phyloP scores from a whole-genome alignment of 495 filamentous ascomycete genomes.

The Staphylotrichum longicolle region DNA sequence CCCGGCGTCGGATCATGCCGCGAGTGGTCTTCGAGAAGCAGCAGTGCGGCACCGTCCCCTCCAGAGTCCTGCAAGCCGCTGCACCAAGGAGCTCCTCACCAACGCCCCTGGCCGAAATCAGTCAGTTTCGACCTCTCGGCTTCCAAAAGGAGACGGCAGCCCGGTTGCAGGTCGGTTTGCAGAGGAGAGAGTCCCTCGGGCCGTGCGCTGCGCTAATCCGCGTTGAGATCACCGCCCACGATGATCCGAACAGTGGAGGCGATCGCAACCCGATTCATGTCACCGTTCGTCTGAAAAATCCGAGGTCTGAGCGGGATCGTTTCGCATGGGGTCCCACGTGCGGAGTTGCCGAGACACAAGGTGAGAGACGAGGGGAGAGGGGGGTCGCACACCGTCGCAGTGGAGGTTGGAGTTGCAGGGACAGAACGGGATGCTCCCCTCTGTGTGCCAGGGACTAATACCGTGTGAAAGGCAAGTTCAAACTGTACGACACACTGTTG shows the following conservation, averaged over 20 bases:
- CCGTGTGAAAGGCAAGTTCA: no score
- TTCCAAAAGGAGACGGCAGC: background rate
- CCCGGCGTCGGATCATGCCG: constrained; percentile 2
- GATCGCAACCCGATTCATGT: no score
- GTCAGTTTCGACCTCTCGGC: background rate
- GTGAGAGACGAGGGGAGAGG: background rate
- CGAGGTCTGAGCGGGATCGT: background rate
- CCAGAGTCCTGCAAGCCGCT: background rate
- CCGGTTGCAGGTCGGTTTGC: no score
- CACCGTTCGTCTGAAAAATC: no score
- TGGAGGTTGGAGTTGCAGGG: no score
- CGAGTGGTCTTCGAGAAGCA: background rate
- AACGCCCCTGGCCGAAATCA: constrained; percentile 1
- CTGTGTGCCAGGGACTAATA: no score
- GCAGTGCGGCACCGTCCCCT: background rate
- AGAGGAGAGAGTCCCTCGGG: no score
- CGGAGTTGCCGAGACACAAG: background rate
- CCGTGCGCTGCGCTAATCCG: no score
- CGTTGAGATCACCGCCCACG: no score
- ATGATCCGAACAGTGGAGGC: no score
- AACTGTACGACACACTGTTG: no score
- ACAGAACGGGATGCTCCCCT: no score
- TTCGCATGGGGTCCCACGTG: background rate
- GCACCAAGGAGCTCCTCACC: background rate
- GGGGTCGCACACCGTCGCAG: background rate